Evolutionary conservation across 257 asterid genomes (phyloP).

Genomic region (Schizonepeta tenuifolia): DNA sequence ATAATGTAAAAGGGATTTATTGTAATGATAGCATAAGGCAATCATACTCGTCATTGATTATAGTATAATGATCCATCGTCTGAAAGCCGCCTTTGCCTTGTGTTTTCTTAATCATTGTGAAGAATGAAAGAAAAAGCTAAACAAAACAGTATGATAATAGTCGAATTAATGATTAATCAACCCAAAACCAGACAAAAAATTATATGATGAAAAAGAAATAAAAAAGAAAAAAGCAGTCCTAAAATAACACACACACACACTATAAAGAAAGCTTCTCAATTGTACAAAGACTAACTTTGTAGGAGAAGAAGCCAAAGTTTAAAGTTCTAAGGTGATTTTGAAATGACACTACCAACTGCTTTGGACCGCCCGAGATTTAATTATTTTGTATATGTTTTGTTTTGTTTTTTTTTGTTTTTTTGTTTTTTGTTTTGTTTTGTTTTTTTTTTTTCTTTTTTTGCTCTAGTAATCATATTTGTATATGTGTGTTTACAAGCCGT

Average conservation of each 20-base stretch:
- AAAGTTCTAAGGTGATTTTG: slow-evolving; percentile 36
- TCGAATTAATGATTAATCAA: slow-evolving; percentile 37
- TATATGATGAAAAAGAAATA: slow-evolving; percentile 8
- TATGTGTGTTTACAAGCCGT: not conserved
- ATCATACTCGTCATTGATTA: slow-evolving; percentile 45
- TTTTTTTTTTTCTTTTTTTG: not conserved
- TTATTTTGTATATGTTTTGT: not conserved
- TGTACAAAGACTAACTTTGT: slow-evolving; percentile 48
- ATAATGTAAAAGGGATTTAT: slow-evolving; percentile 17
- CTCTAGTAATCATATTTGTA: not conserved
- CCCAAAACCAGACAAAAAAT: slow-evolving; percentile 33
- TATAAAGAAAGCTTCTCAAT: slow-evolving; percentile 30
- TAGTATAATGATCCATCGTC: slow-evolving; percentile 27
- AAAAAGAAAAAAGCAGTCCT: slow-evolving; percentile 6
- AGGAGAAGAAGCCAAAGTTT: slow-evolving; percentile 50
- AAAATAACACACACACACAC: slow-evolving; percentile 12
- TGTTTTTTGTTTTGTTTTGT: not conserved
- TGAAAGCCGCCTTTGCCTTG: slow-evolving; percentile 60
- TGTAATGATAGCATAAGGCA: slow-evolving; percentile 41
- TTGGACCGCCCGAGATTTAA: slow-evolving; percentile 33
- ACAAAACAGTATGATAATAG: slow-evolving; percentile 14
- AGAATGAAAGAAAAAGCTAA: slow-evolving; percentile 16
- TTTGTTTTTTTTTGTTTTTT: not conserved
- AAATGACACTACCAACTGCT: slow-evolving; percentile 42
- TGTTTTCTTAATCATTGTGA: slow-evolving; percentile 34